Evolutionary conservation across 345 rosid species (phyloP).

Genomic region (Anastatica hierochuntica): DNA sequence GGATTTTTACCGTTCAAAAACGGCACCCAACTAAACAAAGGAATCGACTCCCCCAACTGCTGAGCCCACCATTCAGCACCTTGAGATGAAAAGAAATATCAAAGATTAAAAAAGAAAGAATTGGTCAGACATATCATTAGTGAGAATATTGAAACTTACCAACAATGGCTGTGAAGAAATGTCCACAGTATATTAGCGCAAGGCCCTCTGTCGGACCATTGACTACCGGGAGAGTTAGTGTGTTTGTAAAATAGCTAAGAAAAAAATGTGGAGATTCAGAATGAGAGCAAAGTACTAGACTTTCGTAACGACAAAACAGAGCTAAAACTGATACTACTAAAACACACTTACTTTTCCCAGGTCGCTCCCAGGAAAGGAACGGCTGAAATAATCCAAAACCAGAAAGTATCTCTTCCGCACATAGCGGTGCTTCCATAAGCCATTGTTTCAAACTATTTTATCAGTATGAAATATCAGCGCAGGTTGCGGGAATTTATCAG

Average conservation of each 20-base stretch:
- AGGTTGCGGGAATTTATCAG: background rate
- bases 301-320: background rate
- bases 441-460: conserved; percentile 61
- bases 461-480: background rate
- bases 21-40: conserved; percentile 78
- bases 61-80: conserved; percentile 98
- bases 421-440: conserved; percentile 92
- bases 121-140: background rate
- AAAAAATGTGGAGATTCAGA: no score
- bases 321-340: background rate
- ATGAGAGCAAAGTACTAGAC: conserved; percentile 7
- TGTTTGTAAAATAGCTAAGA: conserved; percentile 78
- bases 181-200: conserved; percentile 65
- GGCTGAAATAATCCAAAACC: conserved; percentile 96
- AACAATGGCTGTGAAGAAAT: conserved; percentile 73
- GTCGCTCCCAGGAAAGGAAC: conserved; percentile 91
- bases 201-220: conserved; percentile 99
- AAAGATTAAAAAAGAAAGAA: background rate
- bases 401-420: conserved; percentile 85
- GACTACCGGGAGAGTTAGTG: conserved; percentile 81
- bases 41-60: conserved; percentile 51
- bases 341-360: conserved; percentile 82
- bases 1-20: conserved; percentile 44
- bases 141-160: conserved; percentile 40
- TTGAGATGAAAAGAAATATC: conserved; percentile 13